These are phyloP conservation scores for Oenanthe sinensis DNA, from an alignment of 129 eudicot genomes.

Conservation along the genomic window DNA sequence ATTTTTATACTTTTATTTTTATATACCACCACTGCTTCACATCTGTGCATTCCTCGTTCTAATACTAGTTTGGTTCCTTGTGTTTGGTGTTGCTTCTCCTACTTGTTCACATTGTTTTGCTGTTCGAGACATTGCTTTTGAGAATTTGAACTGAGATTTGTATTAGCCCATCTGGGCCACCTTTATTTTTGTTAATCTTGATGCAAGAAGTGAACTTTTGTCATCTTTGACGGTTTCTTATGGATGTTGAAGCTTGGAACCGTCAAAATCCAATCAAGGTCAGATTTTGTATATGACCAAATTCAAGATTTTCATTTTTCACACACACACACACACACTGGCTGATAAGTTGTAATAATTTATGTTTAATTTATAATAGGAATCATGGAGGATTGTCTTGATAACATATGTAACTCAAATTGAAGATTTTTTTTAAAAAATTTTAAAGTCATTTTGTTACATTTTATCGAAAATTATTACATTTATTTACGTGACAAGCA, in stretches of 20 bases:
- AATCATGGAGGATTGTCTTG: not conserved
- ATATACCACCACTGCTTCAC: not conserved
- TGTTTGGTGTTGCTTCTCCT: slow-evolving; percentile 4
- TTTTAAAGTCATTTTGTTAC: not conserved
- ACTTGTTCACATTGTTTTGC: slow-evolving; percentile 5
- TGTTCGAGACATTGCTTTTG: not conserved
- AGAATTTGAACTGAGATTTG: slow-evolving; percentile 6
- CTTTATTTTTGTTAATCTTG: not conserved
- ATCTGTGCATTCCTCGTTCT: not conserved
- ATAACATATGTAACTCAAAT: not conserved
- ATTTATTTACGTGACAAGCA: not conserved
- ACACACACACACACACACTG: not conserved
- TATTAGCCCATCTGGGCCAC: slow-evolving; percentile 26
- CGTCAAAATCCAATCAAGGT: slow-evolving; percentile 58
- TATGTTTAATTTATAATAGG: not conserved
- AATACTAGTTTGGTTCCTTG: not conserved
- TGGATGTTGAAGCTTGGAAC: slow-evolving; percentile 57
- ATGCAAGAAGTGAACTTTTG: slow-evolving; percentile 20
- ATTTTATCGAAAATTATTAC: not conserved
- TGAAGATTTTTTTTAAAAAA: not conserved
- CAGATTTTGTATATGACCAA: not conserved
- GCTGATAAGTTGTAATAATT: not conserved
- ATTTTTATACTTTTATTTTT: not conserved
- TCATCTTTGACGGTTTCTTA: slow-evolving; percentile 25
- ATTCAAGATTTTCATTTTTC: not conserved